These are phyloP conservation scores for Porcisia deanei DNA, from an alignment of 208 protist genomes.

Conservation along the genomic window DNA sequence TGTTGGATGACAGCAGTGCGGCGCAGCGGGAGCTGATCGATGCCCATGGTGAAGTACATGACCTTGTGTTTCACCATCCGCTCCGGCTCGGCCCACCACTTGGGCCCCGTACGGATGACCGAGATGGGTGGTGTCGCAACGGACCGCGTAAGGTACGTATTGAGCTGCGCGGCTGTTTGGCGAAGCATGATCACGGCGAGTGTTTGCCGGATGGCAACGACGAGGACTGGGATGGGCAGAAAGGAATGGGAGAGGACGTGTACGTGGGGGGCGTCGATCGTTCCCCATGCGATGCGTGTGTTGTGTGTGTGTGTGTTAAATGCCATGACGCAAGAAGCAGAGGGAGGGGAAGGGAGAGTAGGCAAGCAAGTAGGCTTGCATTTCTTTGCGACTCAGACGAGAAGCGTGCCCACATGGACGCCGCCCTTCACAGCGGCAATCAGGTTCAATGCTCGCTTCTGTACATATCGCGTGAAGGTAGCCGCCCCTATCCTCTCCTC, in stretches of 20 bases:
- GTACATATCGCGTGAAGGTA: neutral
- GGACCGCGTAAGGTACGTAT: constrained; percentile 85
- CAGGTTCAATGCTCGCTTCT: neutral
- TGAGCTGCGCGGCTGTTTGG: constrained; percentile 30
- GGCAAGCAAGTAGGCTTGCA: neutral
- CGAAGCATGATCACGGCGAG: constrained; percentile 41
- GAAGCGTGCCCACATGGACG: neutral
- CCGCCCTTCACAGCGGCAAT: too few species aligned
- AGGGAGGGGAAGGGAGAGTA: neutral
- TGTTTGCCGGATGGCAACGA: neutral
- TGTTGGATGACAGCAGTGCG: constrained; percentile 85
- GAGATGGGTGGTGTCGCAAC: constrained; percentile 78
- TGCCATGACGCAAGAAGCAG: neutral
- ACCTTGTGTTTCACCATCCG: constrained; percentile 88
- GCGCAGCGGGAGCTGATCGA: constrained; percentile 87
- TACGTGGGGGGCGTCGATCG: neutral
- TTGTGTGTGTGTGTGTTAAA: neutral
- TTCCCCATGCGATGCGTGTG: neutral
- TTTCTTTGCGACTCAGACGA: neutral
- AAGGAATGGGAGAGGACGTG: neutral
- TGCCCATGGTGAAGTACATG: constrained; percentile 89
- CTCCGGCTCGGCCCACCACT: constrained; percentile 88
- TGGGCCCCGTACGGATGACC: constrained; percentile 81
- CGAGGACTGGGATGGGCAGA: neutral
- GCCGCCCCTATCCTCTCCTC: too few species aligned